A percentile compares a stretch with the other conserved stretches of the same genome.
These are phyloP conservation scores for Filobasidium wieringae DNA, from an alignment of 768 basidiomycete genomes.

Conservation along the genomic window DNA sequence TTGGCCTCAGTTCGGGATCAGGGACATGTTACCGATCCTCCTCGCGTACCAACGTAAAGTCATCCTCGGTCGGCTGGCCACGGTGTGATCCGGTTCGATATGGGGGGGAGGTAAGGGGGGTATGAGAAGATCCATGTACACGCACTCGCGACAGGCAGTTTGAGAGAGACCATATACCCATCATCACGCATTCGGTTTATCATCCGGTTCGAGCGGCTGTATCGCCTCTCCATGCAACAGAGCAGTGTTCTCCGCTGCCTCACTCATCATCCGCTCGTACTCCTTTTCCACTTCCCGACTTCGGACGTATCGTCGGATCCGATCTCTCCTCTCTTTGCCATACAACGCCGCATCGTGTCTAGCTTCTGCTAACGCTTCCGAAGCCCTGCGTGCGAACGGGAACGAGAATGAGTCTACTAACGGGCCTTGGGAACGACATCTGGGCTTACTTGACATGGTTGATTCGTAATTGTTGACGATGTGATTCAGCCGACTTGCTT, in stretches of 20 bases:
- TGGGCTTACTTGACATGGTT: slow-evolving; percentile 26
- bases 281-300: slow-evolving; percentile 26
- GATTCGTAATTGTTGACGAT: slow-evolving; percentile 19
- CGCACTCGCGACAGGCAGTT: too few species aligned
- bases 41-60: slow-evolving; percentile 73
- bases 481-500: slow-evolving; percentile 16
- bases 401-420: not conserved
- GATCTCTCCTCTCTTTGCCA: slow-evolving; percentile 30
- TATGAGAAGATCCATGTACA: too few species aligned
- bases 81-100: too few species aligned
- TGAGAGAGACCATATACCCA: not conserved
- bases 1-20: slow-evolving; percentile 88
- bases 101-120: too few species aligned
- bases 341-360: slow-evolving; percentile 31
- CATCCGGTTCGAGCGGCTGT: not conserved
- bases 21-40: slow-evolving; percentile 75
- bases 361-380: slow-evolving; percentile 31
- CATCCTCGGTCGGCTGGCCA: slow-evolving; percentile 44
- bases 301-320: slow-evolving; percentile 28
- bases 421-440: not conserved
- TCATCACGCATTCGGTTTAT: not conserved
- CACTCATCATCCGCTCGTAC: slow-evolving; percentile 20
- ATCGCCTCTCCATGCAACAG: too few species aligned
- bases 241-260: not conserved
- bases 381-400: slow-evolving; percentile 20